A percentile compares a stretch with the other conserved stretches of the same genome.
Evolutionary conservation across 306 rosid species (phyloP).

Genomic region (Styphnolobium japonicum): DNA sequence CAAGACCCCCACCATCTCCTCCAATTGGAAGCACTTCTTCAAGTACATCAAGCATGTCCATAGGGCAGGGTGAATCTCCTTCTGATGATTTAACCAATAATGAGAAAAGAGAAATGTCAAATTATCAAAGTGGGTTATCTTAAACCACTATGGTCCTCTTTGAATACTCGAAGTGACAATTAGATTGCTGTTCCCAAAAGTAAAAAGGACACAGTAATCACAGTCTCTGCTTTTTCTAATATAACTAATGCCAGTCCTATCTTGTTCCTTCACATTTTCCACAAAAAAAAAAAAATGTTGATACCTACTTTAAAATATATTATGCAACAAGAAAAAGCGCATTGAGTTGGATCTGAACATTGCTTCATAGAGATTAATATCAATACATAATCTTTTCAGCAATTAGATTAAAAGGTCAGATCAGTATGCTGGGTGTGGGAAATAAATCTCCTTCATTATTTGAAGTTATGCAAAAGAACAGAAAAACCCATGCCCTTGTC

Average conservation of each 20-base stretch:
- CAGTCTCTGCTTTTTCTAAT: background rate
- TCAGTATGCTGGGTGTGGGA: no score
- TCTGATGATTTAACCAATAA: background rate
- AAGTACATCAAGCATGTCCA: constrained; percentile 15
- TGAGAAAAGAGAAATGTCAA: background rate
- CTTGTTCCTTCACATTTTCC: background rate
- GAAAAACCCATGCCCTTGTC: background rate
- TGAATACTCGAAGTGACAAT: background rate
- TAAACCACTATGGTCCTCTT: constrained; percentile 3
- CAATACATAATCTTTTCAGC: background rate
- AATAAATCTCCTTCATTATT: no score
- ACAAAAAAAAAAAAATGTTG: background rate
- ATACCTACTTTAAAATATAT: background rate
- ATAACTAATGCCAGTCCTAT: background rate
- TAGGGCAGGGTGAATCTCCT: constrained; percentile 6
- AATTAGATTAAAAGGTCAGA: no score
- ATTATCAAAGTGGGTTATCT: background rate
- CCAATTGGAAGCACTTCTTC: constrained; percentile 35
- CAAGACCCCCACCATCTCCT: constrained; percentile 39
- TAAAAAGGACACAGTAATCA: background rate
- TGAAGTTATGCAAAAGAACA: background rate
- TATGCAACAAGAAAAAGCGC: background rate
- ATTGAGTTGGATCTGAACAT: background rate
- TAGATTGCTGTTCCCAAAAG: background rate
- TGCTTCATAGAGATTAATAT: background rate